Evolutionary conservation across 345 rosid species (phyloP).

Genomic region (Carallia brachiata): DNA sequence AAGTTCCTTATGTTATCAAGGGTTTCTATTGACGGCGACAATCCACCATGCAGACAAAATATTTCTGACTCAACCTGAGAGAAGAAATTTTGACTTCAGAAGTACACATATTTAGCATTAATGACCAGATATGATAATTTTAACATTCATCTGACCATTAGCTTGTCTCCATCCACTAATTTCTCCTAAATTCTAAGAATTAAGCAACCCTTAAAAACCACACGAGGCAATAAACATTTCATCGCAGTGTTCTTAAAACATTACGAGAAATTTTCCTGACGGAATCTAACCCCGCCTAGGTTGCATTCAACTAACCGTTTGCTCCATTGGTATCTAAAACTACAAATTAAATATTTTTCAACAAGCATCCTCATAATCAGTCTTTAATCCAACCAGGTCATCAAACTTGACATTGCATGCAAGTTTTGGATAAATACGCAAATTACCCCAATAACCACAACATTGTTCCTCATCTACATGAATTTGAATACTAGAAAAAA

Average conservation of each 20-base stretch:
- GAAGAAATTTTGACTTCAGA: background rate
- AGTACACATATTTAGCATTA: no score
- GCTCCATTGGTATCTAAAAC: no score
- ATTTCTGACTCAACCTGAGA: constrained; percentile 94
- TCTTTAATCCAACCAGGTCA: background rate
- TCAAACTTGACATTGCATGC: background rate
- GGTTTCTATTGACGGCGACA: constrained; percentile 92
- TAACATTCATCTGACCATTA: no score
- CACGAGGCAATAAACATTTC: background rate
- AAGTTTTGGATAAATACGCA: background rate
- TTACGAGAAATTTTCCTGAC: background rate
- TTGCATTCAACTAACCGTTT: no score
- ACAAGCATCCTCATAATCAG: background rate
- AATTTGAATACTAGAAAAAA: no score
- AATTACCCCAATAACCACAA: no score
- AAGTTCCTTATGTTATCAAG: constrained; percentile 87
- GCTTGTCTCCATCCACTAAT: no score
- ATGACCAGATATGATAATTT: no score
- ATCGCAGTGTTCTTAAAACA: background rate
- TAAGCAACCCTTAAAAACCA: background rate
- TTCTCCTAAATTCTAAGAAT: no score
- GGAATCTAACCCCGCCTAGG: no score
- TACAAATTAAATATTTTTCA: no score
- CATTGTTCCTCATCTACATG: no score
- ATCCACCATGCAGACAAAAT: constrained; percentile 90